Evolutionary conservation across 768 basidiomycete species (phyloP).

Genomic region (Lentinula sp.): DNA sequence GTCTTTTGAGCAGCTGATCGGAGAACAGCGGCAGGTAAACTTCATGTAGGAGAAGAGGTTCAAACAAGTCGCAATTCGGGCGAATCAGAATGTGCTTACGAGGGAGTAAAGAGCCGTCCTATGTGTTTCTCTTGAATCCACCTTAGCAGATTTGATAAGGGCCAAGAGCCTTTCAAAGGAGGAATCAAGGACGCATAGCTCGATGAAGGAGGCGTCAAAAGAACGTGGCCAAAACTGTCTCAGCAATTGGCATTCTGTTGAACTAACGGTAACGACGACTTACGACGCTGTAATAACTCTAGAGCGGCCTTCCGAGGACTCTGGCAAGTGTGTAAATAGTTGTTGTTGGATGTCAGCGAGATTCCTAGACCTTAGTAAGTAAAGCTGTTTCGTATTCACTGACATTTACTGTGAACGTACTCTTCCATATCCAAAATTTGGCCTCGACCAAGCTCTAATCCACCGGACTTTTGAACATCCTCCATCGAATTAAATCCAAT

Average conservation of each 20-base stretch:
- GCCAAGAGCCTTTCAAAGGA: conserved; percentile 36
- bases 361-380: conserved; percentile 1
- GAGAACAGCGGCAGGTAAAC: conserved; percentile 25
- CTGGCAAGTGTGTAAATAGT: background rate
- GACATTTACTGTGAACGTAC: conserved; percentile 20
- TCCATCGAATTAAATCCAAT: conserved; percentile 30
- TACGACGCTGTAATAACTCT: conserved; percentile 34
- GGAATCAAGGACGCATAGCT: conserved; percentile 35
- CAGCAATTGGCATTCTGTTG: conserved; percentile 5
- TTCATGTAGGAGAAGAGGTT: conserved; percentile 21
- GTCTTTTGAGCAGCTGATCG: conserved; percentile 22
- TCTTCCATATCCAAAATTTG: conserved; percentile 25
- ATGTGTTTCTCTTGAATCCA: conserved; percentile 14
- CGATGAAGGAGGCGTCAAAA: conserved; percentile 34
- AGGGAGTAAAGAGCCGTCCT: conserved; percentile 10
- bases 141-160: conserved; percentile 32
- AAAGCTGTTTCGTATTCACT: too few relatives aligned
- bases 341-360: conserved; percentile 7
- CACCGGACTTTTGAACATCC: conserved; percentile 27
- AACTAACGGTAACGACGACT: conserved; percentile 9
- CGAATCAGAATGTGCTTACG: conserved; percentile 5
- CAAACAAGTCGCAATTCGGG: background rate
- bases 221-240: conserved; percentile 52
- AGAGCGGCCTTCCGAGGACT: background rate
- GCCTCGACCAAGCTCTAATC: conserved; percentile 28